A percentile compares a stretch with the other conserved stretches of the same genome.
Conservation (phyloP, 2,329 filamentous ascomycete species). For the Talaromyces sp. region DNA sequence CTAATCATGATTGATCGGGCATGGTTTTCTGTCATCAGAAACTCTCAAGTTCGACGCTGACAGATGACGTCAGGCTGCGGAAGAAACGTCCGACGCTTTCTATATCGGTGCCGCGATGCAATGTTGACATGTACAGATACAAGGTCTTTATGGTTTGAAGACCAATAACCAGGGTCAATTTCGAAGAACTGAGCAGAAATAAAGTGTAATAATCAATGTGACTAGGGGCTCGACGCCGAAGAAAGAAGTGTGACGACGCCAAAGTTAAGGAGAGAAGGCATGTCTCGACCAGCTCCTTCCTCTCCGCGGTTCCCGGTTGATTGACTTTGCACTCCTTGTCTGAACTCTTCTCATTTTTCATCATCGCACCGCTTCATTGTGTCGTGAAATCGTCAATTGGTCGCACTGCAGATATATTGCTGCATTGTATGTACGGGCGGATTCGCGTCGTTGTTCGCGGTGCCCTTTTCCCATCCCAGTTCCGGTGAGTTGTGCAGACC, state of each 20-base stretch:
- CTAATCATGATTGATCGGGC: not conserved
- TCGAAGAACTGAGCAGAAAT: not conserved
- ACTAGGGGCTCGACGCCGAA: not conserved
- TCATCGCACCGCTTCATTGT: not conserved
- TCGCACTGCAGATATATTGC: not conserved
- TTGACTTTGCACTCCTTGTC: not conserved
- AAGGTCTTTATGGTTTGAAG: not conserved
- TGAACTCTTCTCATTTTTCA: not conserved
- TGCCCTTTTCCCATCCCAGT: conserved; percentile 4
- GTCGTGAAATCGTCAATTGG: not conserved
- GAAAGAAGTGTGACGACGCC: not conserved
- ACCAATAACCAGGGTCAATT: not conserved
- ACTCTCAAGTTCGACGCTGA: not conserved
- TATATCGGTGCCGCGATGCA: not conserved
- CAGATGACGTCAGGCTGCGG: not conserved
- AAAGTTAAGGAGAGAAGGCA: not conserved
- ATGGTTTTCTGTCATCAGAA: not conserved
- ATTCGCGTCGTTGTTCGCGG: conserved; percentile 8
- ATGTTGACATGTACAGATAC: not conserved
- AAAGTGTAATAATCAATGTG: not conserved
- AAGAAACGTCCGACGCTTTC: not conserved
- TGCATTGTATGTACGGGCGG: conserved; percentile 9
- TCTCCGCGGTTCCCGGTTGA: not conserved
- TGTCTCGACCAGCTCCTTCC: not conserved
- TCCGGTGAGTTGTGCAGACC: not conserved